Evolutionary conservation across 1,284 basidiomycete species (phyloP), one percentile per base, ranked within the genome.

Genomic region (Tylopilus microsporus): DNA sequence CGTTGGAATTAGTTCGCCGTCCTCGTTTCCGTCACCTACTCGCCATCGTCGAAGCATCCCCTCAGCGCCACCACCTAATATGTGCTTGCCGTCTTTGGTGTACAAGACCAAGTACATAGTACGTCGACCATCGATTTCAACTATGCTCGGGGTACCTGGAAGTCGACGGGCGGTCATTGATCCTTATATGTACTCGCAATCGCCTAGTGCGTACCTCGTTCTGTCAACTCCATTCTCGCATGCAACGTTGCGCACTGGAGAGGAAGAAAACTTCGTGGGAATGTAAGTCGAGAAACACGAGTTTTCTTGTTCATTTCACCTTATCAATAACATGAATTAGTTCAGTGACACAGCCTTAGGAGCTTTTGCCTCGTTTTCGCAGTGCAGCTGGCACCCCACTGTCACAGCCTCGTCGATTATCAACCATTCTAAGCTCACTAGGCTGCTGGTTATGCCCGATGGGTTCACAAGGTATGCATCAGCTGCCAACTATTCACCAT

Each of bases 31-130:
- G 6, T 62, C 15, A 5, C 52, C 25, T 5, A 34, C 55, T 9
- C 30, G 37, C 60, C 62, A 64, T 13, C 18, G 39, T 10, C 49
- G 53, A 19, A 62, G 15, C 18, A 25, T 32, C 8, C 52, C 45
- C 0, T 36, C 16, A 0, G 0, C 3, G 18, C 18, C 19, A 2
- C 54, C 46, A 2, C 50, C 36, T 36, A 47, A 18, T 4, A 54
- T 11, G 9, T 53, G 18, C 5, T 19, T 43, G 18, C 42, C n/a
- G 10, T 43, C n/a, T n/a, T 11, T 18, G 18, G 42, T n/a, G 42
- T n/a, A 53, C n/a, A 21, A 13, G 32, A 53, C 52, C 11, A 34
- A 46, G 7, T 9, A 10, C 25, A 25, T 25, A 1, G 10, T 4
- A 32, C 12, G 15, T 46, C n/a, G 42, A 47, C 15, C 12, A 8